Evolutionary conservation across 768 basidiomycete genomes (phyloP), one percentile per base, ranked within the genome.

Genomic region (Pleurotus djamor): DNA sequence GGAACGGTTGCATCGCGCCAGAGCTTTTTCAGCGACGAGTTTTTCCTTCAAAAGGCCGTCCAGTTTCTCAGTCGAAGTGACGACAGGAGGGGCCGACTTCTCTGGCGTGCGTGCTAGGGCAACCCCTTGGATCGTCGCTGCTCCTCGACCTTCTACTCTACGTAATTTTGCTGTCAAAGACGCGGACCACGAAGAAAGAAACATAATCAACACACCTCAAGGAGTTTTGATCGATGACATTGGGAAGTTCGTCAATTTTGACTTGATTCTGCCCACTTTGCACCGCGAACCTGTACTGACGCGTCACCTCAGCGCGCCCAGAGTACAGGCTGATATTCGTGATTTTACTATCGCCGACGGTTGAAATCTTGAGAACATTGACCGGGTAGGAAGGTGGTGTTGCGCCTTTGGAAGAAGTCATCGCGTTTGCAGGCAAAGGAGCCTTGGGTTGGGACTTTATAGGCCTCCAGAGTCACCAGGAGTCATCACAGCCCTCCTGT

Each of bases 301-400:
- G 71, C 0, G 74, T 74, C 16, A 79, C 65, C 58, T 79, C 76
- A 41, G 77, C 77, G 28, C 72, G 69, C 5, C 65, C 65, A 13
- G 72, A 65, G 64, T 77, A 77, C 8, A 79, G 56, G 61, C 65
- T 71, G 43, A 77, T 74, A 6, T 63, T 63, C 33, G 63, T 60
- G 51, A 79, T 72, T 55, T 72, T 72, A 62, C 75, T 70, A 61
- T 71, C 67, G n/a, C 63, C 36, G 7, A 59, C 14, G 6, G 72
- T 70, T 6, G 62, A 62, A 4, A 78, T 64, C 5, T 72, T 60
- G 32, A 73, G 55, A 21, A 60, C 49, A 37, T 64, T 57, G 12
- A 59, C 37, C 48, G 63, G 59, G 32, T 62, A 51, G 47, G 64
- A 65, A 1, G 61, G 36, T 4, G 65, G 63, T 1, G 65, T 62